Conservation (phyloP, 805 yeast species). For the Cyberlindnera mississippiensis region DNA sequence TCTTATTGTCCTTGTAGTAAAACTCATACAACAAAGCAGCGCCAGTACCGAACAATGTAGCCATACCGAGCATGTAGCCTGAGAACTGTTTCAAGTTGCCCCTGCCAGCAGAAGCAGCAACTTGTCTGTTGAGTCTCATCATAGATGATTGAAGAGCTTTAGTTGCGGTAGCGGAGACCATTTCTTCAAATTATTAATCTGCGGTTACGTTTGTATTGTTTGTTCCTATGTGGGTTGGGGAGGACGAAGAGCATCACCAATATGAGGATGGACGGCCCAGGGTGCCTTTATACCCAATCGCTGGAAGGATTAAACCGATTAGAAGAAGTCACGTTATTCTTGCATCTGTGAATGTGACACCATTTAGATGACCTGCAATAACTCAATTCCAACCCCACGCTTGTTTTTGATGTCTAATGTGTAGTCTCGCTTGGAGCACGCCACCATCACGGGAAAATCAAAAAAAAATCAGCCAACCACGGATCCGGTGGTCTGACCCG, state of each 20-base stretch:
- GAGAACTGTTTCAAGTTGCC: conserved; percentile 12
- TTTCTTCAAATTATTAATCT: too few species aligned
- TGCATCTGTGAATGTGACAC: too few species aligned
- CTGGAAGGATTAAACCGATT: too few species aligned
- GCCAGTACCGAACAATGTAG: conserved; percentile 18
- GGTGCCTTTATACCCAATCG: too few species aligned
- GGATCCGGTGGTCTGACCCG: too few species aligned
- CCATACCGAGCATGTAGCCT: conserved; percentile 21
- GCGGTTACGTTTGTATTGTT: not conserved
- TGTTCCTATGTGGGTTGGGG: not conserved
- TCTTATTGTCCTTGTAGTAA: conserved; percentile 26
- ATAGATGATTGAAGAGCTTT: conserved; percentile 24
- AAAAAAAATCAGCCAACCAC: not conserved
- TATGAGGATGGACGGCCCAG: too few species aligned
- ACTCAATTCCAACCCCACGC: too few species aligned
- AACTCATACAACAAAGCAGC: conserved; percentile 18
- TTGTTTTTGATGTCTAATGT: too few species aligned
- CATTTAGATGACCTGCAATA: too few species aligned
- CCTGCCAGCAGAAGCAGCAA: conserved; percentile 13
- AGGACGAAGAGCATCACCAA: not conserved
- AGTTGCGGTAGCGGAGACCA: conserved; percentile 25
- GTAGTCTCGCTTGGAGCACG: too few species aligned
- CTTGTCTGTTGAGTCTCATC: conserved; percentile 19
- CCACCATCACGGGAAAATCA: not conserved
- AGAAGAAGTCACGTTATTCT: too few species aligned